These are phyloP conservation scores for Phycomyces blakesleeanus DNA, from an alignment of 192 early-diverging fungal genomes.

Conservation along the genomic window DNA sequence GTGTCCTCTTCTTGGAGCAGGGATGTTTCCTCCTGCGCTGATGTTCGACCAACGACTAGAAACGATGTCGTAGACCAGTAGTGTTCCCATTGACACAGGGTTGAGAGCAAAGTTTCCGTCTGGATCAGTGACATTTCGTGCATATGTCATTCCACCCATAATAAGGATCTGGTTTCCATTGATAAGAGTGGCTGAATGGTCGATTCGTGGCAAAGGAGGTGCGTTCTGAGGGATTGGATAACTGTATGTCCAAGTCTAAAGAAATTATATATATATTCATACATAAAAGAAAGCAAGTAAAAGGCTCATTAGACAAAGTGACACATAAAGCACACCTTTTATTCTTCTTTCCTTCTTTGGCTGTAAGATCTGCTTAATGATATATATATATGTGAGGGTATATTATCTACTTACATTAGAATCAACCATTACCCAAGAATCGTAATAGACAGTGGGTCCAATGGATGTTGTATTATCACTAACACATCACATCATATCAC, in stretches of 20 bases:
- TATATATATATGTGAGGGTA: background rate
- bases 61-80: slow-evolving; percentile 20
- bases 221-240: slow-evolving; percentile 9
- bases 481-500: no score
- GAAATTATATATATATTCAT: no score
- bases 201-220: slow-evolving; percentile 19
- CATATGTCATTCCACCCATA: slow-evolving; percentile 25
- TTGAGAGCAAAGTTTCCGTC: slow-evolving; percentile 13
- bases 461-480: slow-evolving; percentile 16
- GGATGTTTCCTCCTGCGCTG: slow-evolving; percentile 33
- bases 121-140: slow-evolving; percentile 30
- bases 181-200: slow-evolving; percentile 31
- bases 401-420: slow-evolving; percentile 3
- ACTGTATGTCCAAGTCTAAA: slow-evolving; percentile 23
- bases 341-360: no score
- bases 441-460: slow-evolving; percentile 14
- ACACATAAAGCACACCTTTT: background rate
- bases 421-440: slow-evolving; percentile 20
- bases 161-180: slow-evolving; percentile 22
- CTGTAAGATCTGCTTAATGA: no score
- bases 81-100: slow-evolving; percentile 27
- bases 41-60: slow-evolving; percentile 21
- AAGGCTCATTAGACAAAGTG: background rate
- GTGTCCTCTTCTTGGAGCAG: slow-evolving; percentile 29
- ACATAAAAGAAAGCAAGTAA: no score